Evolutionary conservation across 176 grass and related monocot species (phyloP), one percentile per base, ranked within the genome.

Genomic region (Oryza glumipatula): DNA sequence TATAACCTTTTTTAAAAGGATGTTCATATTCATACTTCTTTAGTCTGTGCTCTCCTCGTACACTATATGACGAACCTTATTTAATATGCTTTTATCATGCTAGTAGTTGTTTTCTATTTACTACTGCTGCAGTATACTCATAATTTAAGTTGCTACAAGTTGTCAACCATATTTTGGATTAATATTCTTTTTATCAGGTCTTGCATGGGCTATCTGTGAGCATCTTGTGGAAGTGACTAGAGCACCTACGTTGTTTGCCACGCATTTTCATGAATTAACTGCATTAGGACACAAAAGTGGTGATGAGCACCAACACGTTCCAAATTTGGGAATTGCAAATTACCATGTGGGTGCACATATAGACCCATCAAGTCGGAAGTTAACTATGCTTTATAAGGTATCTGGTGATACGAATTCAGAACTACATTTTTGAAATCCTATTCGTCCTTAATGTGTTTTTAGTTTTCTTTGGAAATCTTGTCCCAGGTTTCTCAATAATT

Each of bases 341-440:
- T 98, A 98, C 92, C 95, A 98, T 80, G 95, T 98, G 76, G 91
- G 93, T 80, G 95, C 95, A n/a, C 93, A 98, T 70, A 98, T 95
- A 85, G 95, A 98, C 83, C 91, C 93, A 83, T 90, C 85, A 90
- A 98, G 68, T 84, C 89, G 87, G 72, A 95, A 98, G 77, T 82
- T 98, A 86, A 98, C 95, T 76, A 98, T 98, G 95, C 87, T 93
- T 90, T 98, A 93, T 82, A 98, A 98, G 95, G 95, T 98, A 80
- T 22, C 70, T 67, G 23, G 19, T 28, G n/a, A 38, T 76, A 36
- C 76, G 64, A 43, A 87, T 83, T 68, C 56, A 46, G 12, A 64
- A 41, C 17, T 4, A 69, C 23, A 65, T 80, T 75, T 75, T 75
- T 82, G 19, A 52, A 14, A 35, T 52, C 75, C 28, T 35, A 52